Conservation (phyloP, 140 eudicot species). For the Anethum foeniculum region DNA sequence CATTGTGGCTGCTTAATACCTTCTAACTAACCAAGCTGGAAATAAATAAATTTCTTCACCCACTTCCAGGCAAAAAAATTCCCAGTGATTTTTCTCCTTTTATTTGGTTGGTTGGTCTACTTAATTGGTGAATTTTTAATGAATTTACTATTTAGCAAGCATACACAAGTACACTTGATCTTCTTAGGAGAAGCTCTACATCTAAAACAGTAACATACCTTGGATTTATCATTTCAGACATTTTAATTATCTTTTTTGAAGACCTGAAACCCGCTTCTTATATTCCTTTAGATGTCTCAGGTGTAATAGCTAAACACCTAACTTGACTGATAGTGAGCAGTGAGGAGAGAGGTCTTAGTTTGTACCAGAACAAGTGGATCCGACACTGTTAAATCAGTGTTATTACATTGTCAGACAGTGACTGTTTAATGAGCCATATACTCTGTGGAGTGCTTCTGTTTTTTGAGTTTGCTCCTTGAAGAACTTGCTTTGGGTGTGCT, state of each 20-base stretch:
- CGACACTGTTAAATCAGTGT: neutral
- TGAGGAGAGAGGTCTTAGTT: neutral
- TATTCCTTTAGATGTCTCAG: neutral
- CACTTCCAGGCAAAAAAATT: neutral
- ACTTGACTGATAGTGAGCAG: neutral
- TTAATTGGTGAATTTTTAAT: neutral
- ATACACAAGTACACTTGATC: neutral
- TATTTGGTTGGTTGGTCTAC: neutral
- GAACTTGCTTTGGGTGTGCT: neutral
- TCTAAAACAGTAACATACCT: neutral
- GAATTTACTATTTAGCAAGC: neutral
- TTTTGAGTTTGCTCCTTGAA: neutral
- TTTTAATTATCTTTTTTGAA: neutral
- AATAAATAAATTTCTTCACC: neutral
- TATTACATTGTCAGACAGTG: neutral
- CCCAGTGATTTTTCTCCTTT: neutral
- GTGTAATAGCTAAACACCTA: neutral
- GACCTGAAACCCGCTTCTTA: neutral
- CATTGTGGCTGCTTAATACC: neutral
- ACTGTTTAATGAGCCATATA: neutral
- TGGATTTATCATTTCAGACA: neutral
- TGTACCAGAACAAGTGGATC: neutral
- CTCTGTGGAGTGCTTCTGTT: neutral
- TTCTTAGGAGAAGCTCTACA: neutral
- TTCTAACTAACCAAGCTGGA: neutral